Evolutionary conservation across 2,329 filamentous ascomycete genomes (phyloP), one percentile per base, ranked within the genome.

Genomic region (Ophiostoma sp.): DNA sequence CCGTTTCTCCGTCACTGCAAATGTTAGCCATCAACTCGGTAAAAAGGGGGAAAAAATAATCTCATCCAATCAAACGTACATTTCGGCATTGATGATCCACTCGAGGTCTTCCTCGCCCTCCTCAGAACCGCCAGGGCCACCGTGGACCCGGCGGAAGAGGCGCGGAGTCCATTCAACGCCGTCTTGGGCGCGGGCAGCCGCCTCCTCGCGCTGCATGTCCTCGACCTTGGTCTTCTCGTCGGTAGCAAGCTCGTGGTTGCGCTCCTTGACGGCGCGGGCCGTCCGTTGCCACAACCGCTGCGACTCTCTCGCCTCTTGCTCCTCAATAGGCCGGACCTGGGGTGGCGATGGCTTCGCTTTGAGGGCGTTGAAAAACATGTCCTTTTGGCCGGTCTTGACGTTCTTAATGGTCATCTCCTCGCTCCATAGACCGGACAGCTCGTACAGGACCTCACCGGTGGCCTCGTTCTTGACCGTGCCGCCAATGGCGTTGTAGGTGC

Each of bases 151-250:
- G 74, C 94, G 89, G 86, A 99, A 99, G 15, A 98, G 87, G 76
- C 91, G 90, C 0, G 96, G 95, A 45, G 90, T 89, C 96, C 96
- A 99, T 76, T 97, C 93, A 8, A 94, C 85, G 15, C 92, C 92
- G 12, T 95, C 90, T 66, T 94, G 91, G 42, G 88, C 88, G 78
- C 96, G 88, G 79, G 89, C 89, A 22, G 94, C 92, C 1, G 96
- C 94, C 79, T 98, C 95, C 76, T 95, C 91, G 79, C 96, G 89
- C 82, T 99, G 96, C 79, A 89, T 90, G 78, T 98, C 95, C 81
- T 99, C 96, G 74, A 99, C 93, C 80, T 92, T 93, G n/a, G 93
- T 95, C 85, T 99, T 99, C 80, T 98, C 95, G 76, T 96, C 93
- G 0, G 96, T 99, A 3, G 96, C 96, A 9, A 92, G 83, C 77